Base-by-base conservation (phyloP, 306 rosid species). In the Quercus gilva region DNA sequence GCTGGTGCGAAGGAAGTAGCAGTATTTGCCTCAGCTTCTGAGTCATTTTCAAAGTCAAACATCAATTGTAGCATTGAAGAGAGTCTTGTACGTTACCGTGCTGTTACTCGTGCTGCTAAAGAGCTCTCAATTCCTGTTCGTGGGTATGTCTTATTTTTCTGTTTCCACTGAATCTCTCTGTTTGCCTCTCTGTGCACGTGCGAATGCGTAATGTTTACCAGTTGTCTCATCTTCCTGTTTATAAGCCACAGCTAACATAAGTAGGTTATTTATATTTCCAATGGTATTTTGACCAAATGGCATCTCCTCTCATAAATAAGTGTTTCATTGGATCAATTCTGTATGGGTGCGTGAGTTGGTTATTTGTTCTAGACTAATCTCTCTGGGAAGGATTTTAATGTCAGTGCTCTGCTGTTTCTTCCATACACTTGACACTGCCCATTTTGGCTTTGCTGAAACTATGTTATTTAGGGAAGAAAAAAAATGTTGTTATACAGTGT, bases 1-100 rank as follows among this genome's bases (percentile, higher is more conserved):
- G 91, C 97, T 73, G 98, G 98, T 80, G 94, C 98, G 12, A 94
- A 89, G 85, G 97, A 92, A 75, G 84, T 94, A 45, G 98, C 97
- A 73, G 78, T 94, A 74, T 94, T 94, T 81, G 97, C 98, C 52
- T 89, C 98, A 68, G 97, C 98, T 73, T 94, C 98, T 37, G 98
- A 94, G 86, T 88, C 94, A 12, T 94, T 94, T 87, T 94, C 98
- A 37, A 90, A 89, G 85, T 83, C 97, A 43, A 94, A 94, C 88
- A 94, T 92, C 76, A 94, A 92, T 77, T 94, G 97, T 72, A 94
- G 91, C 74, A 84, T 94, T 77, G 96, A 94, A 88, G 96, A 92
- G 74, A 90, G 98, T 80, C 92, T 94, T 63, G 76, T 37, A 53
- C 92, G 97, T 31, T 94, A 88, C 51, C 89, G 74, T 58, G 92